These are phyloP conservation scores for Lentinula novae-zelandiae DNA, from an alignment of 1,284 basidiomycete species.

Conservation along the genomic window DNA sequence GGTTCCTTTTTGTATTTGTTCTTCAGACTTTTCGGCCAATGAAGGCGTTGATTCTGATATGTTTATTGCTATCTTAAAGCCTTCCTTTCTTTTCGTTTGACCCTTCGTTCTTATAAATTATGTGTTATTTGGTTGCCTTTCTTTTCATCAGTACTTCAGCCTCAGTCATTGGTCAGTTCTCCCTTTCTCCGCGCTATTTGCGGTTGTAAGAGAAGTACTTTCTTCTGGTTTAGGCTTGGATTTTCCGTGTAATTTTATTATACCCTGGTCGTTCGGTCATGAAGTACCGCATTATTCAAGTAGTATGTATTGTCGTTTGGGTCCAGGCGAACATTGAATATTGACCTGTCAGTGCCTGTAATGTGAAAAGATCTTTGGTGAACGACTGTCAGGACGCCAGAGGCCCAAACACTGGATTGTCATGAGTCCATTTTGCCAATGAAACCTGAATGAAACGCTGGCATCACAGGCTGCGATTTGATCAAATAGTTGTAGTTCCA, in stretches of 20 bases:
- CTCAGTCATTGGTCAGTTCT: background rate
- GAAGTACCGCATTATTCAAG: background rate
- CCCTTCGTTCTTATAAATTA: background rate
- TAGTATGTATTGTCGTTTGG: no score
- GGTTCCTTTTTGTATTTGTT: constrained; percentile 78
- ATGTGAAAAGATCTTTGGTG: no score
- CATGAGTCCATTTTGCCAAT: no score
- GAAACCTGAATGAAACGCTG: no score
- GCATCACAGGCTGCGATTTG: no score
- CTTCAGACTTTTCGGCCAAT: constrained; percentile 64
- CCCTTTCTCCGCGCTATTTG: background rate
- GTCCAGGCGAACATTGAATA: no score
- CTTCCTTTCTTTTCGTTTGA: background rate
- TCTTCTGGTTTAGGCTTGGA: background rate
- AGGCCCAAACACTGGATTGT: no score
- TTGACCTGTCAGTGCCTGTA: no score
- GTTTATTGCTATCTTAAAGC: background rate
- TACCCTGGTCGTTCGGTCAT: background rate
- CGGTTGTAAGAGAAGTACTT: background rate
- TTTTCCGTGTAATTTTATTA: background rate
- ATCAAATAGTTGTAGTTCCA: no score
- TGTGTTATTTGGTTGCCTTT: background rate
- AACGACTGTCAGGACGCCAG: no score
- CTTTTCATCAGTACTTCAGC: background rate
- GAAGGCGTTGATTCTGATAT: constrained; percentile 12